A percentile compares a stretch with the other conserved stretches of the same genome.
Evolutionary conservation across 306 rosid species (phyloP).

Genomic region (Cucurbita ficifolia): DNA sequence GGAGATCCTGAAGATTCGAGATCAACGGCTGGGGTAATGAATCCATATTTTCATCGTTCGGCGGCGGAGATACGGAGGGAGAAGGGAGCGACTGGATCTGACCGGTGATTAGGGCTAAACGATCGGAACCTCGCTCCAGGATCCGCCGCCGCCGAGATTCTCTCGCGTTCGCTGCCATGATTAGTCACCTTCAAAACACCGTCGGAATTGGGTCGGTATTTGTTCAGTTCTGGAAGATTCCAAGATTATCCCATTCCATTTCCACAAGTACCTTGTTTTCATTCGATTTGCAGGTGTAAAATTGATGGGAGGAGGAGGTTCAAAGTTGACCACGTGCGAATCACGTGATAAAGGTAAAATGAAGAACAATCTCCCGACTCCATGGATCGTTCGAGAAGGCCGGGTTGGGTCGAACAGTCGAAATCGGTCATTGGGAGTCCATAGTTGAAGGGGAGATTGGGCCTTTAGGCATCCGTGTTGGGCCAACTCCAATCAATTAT

Average conservation of each 20-base stretch:
- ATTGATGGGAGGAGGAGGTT: not conserved
- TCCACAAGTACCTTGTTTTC: not conserved
- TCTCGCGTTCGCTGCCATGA: conserved; percentile 43
- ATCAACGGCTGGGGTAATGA: conserved; percentile 14
- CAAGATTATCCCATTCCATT: not conserved
- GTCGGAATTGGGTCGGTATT: not conserved
- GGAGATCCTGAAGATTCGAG: conserved; percentile 13
- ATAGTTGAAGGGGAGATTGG: not conserved
- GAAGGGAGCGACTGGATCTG: conserved; percentile 28
- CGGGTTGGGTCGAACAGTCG: not conserved
- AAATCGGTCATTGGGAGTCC: not conserved
- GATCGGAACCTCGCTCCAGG: conserved; percentile 60
- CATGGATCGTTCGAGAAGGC: not conserved
- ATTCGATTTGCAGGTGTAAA: not conserved
- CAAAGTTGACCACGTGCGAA: not conserved
- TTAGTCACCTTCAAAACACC: not conserved
- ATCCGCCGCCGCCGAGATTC: conserved; percentile 58
- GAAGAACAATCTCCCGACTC: not conserved
- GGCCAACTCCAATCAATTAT: not conserved
- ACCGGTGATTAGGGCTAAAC: conserved; percentile 63
- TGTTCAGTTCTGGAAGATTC: not conserved
- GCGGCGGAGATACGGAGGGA: conserved; percentile 3
- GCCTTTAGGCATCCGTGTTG: not conserved
- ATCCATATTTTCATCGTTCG: not conserved
- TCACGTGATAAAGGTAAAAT: not conserved